These are phyloP conservation scores for Erythrophleum fordii DNA, from an alignment of 306 rosid species.

Conservation along the genomic window DNA sequence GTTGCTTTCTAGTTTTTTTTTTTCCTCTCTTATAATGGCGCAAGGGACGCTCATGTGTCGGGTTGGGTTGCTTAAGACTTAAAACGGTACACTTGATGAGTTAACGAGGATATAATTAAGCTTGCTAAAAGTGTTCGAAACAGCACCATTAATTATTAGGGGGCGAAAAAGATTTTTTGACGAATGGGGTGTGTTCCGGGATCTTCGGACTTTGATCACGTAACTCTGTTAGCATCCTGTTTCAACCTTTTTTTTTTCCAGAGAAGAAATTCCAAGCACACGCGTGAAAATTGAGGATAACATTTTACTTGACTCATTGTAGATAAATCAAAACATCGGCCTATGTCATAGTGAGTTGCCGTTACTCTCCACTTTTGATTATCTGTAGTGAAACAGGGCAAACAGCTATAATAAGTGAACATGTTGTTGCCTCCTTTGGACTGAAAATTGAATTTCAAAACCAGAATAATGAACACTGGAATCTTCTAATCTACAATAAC, in stretches of 20 bases:
- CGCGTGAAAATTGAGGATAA: background rate
- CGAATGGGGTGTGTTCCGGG: background rate
- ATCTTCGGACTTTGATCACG: background rate
- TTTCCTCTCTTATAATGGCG: background rate
- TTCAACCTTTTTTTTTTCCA: too few species aligned
- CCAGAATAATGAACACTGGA: background rate
- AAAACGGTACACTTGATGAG: background rate
- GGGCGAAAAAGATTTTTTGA: background rate
- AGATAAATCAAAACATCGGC: background rate
- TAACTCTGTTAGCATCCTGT: background rate
- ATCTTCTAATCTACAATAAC: background rate
- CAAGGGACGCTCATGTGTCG: conserved; percentile 27
- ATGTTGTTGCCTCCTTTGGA: background rate
- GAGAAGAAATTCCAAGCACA: background rate
- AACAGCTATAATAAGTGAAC: background rate
- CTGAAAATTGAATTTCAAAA: background rate
- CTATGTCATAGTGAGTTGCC: background rate
- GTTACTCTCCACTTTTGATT: background rate
- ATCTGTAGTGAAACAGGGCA: background rate
- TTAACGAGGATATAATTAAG: background rate
- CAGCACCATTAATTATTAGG: background rate
- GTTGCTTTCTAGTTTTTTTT: background rate
- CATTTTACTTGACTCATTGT: background rate
- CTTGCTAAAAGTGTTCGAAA: background rate
- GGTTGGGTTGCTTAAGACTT: background rate